Evolutionary conservation across 2,329 filamentous ascomycete genomes (phyloP).

Genomic region (Hirsutella rhossiliensis): DNA sequence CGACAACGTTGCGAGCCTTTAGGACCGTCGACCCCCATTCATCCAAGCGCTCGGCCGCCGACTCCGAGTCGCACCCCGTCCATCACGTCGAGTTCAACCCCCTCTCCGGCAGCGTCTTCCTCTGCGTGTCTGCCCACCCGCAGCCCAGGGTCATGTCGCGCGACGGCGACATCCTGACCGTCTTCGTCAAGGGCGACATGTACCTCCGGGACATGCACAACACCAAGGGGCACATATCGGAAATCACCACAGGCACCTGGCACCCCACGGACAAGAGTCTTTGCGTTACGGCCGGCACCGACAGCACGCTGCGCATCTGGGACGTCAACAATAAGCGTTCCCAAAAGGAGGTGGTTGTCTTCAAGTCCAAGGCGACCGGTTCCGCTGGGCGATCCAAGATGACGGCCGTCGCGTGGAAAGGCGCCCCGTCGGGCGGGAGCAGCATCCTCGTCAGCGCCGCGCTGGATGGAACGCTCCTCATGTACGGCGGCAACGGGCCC

Average conservation of each 20-base stretch:
- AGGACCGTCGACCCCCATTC: constrained; percentile 80
- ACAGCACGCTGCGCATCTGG: constrained; percentile 95
- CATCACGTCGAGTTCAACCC: constrained; percentile 82
- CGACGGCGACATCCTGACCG: constrained; percentile 74
- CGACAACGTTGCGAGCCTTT: constrained; percentile 87
- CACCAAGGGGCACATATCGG: constrained; percentile 91
- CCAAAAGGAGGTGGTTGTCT: constrained; percentile 89
- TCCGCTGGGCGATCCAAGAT: constrained; percentile 85
- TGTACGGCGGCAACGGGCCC: constrained; percentile 86
- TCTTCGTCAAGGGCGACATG: constrained; percentile 97
- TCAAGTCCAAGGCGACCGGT: constrained; percentile 84
- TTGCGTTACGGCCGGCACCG: constrained; percentile 83
- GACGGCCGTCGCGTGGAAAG: constrained; percentile 84
- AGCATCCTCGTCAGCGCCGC: constrained; percentile 73
- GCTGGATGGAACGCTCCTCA: constrained; percentile 77
- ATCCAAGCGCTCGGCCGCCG: constrained; percentile 54
- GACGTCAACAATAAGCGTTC: constrained; percentile 83
- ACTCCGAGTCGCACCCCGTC: constrained; percentile 75
- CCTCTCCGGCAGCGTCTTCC: constrained; percentile 63
- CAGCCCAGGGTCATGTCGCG: constrained; percentile 83
- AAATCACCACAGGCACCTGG: constrained; percentile 83
- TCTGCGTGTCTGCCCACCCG: constrained; percentile 79
- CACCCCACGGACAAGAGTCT: constrained; percentile 75
- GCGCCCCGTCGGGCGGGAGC: constrained; percentile 60
- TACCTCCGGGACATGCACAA: constrained; percentile 95